Base-by-base conservation (phyloP, 208 protist genomes). In the Phytomonas sp. region DNA sequence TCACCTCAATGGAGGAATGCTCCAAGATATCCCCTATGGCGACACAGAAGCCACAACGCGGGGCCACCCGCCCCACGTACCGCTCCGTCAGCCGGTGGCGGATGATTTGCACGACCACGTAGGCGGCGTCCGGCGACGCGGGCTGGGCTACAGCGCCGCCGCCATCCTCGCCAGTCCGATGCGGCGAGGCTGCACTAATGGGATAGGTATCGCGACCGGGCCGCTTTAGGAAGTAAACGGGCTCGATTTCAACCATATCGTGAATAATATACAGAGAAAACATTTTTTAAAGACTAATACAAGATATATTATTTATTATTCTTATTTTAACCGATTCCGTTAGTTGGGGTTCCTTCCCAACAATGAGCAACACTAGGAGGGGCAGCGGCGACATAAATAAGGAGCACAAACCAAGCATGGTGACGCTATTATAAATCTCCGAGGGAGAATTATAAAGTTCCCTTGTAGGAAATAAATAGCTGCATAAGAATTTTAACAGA, bases 61-160 rank as follows among this genome's bases (percentile, higher is more conserved):
- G 84, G 5, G 93, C 68, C 51, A 95, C 76, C 56, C 81, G 85
- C n/a, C 85, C 87, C 1, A 92, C 85, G 71, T 95, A 95, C 46
- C 82, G 82, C 75, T 95, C 87, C 2, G 87, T 95, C 9, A 95
- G 69, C 34, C 89, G 78, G 63, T 93, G 87, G 62, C 87, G 68
- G 15, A 95, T 63, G 56, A 85, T 78, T 31, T 91, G 40, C 9
- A 15, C 4, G 4, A 51, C 87, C 0, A 66, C 70, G 43, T 89
- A 67, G 15, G 78, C 80, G 20, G 70, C 60, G 33, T 63, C 68
- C 61, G 88, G 89, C 7, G 60, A 37, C n/a, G 62, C 37, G 5
- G 56, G 28, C 9, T 29, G 36, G 7, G 60, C 32, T 40, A 60
- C 31, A n/a, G n/a, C n/a, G 26, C 29, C 53, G 15, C 23, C 53